These are phyloP conservation scores for Hansenula sp. DNA, from an alignment of 1,139 yeast species.

Conservation along the genomic window DNA sequence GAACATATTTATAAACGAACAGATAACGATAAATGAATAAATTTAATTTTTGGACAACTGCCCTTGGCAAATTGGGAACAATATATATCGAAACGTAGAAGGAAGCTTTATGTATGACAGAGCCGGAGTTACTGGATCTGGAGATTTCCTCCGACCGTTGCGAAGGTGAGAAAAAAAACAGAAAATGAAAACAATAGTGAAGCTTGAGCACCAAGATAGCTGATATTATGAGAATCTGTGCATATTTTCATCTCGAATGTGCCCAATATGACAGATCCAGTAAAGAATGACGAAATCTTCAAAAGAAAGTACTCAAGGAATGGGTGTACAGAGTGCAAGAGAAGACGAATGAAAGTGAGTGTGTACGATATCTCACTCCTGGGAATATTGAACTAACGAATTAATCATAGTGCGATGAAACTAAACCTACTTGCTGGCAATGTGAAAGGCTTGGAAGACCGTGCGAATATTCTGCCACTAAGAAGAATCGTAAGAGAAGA, in stretches of 20 bases:
- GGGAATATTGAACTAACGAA: too few relatives aligned
- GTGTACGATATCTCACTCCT: too few relatives aligned
- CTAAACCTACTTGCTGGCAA: slow-evolving; percentile 55
- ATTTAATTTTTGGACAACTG: too few relatives aligned
- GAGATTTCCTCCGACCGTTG: too few relatives aligned
- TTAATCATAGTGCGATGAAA: slow-evolving; percentile 52
- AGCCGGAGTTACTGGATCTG: too few relatives aligned
- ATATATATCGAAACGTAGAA: too few relatives aligned
- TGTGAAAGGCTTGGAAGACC: slow-evolving; percentile 46
- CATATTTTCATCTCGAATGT: neutral
- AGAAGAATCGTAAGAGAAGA: slow-evolving; percentile 18
- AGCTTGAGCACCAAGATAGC: neutral
- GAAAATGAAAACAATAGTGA: too few relatives aligned
- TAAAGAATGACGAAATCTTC: neutral
- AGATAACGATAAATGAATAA: too few relatives aligned
- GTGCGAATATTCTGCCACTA: slow-evolving; percentile 36
- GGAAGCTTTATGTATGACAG: too few relatives aligned
- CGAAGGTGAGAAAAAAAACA: too few relatives aligned
- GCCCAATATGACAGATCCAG: neutral
- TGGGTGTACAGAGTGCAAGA: slow-evolving; percentile 63
- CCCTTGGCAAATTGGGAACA: too few relatives aligned
- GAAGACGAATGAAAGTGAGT: slow-evolving; percentile 48
- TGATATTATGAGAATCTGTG: neutral
- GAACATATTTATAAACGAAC: neutral
- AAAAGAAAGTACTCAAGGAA: slow-evolving; percentile 29